A percentile compares a stretch with the other conserved stretches of the same genome.
Evolutionary conservation across 2,329 filamentous ascomycete species (phyloP).

Genomic region (Calycina herbarum): DNA sequence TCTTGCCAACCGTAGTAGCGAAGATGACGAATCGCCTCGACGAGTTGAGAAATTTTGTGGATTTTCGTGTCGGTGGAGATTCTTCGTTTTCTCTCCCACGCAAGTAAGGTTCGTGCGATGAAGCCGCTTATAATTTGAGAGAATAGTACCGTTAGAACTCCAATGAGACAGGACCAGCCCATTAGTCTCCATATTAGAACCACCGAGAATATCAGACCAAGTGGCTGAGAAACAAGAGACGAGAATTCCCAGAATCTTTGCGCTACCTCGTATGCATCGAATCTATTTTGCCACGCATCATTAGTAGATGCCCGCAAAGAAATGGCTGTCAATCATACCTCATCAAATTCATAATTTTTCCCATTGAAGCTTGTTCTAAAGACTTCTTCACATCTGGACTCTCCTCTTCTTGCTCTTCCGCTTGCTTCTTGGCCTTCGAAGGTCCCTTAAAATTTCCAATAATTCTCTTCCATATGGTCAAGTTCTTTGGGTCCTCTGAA

Average conservation of each 20-base stretch:
- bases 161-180: constrained; percentile 75
- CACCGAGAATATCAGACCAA: constrained; percentile 74
- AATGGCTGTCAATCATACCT: constrained; percentile 48
- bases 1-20: constrained; percentile 69
- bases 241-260: constrained; percentile 86
- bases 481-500: constrained; percentile 12
- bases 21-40: constrained; percentile 53
- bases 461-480: constrained; percentile 19
- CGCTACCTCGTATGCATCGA: constrained; percentile 77
- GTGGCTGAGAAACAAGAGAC: constrained; percentile 70
- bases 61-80: constrained; percentile 74
- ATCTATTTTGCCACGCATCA: constrained; percentile 17
- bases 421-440: constrained; percentile 25
- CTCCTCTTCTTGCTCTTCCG: constrained; percentile 18
- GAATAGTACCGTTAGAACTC: constrained; percentile 66
- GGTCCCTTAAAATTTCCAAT: constrained; percentile 29
- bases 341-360: constrained; percentile 88
- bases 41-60: constrained; percentile 80
- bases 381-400: constrained; percentile 32
- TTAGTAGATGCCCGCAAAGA: constrained; percentile 12
- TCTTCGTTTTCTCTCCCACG: constrained; percentile 70
- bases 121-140: constrained; percentile 70
- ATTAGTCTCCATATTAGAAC: constrained; percentile 75
- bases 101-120: constrained; percentile 65
- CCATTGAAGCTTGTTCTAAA: constrained; percentile 72